Evolutionary conservation across 345 rosid genomes (phyloP).

Genomic region (Salix suchowensis): DNA sequence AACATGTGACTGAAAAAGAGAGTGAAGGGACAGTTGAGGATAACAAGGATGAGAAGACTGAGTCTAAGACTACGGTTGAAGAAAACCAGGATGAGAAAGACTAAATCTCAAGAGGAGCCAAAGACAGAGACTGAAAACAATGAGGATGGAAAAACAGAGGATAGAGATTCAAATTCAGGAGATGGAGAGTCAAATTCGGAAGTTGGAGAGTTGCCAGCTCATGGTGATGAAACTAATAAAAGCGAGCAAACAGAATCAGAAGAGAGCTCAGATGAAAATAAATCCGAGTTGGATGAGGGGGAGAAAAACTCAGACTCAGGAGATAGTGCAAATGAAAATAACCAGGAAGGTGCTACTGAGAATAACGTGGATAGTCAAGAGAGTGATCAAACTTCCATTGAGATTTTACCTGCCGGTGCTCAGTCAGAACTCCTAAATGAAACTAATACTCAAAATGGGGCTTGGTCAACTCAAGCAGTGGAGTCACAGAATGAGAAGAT

Average conservation of each 20-base stretch:
- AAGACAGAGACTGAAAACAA: conserved; percentile 22
- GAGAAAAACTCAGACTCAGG: conserved; percentile 32
- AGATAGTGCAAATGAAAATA: conserved; percentile 35
- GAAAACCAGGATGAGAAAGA: conserved; percentile 10
- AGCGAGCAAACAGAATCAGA: conserved; percentile 22
- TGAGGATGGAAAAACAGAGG: conserved; percentile 27
- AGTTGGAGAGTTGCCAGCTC: conserved; percentile 10
- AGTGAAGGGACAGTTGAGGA: conserved; percentile 1
- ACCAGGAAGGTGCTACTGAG: conserved; percentile 32
- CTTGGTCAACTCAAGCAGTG: conserved; percentile 83
- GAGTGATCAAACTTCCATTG: conserved; percentile 44
- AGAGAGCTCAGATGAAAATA: conserved; percentile 33
- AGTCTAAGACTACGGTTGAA: conserved; percentile 5
- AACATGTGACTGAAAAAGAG: conserved; percentile 14
- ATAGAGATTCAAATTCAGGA: conserved; percentile 23
- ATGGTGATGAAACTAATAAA: conserved; percentile 17
- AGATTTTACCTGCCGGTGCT: conserved; percentile 70
- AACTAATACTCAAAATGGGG: conserved; percentile 55
- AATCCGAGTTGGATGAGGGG: conserved; percentile 31
- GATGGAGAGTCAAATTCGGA: conserved; percentile 32
- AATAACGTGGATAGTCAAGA: conserved; percentile 45
- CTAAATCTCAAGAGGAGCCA: conserved; percentile 32
- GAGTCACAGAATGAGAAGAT: conserved; percentile 89
- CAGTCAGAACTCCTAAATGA: conserved; percentile 87
- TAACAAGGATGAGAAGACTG: conserved; percentile 18